Base-by-base conservation (phyloP, 108 stramenopile genomes). In the Schizochytrium sp. region DNA sequence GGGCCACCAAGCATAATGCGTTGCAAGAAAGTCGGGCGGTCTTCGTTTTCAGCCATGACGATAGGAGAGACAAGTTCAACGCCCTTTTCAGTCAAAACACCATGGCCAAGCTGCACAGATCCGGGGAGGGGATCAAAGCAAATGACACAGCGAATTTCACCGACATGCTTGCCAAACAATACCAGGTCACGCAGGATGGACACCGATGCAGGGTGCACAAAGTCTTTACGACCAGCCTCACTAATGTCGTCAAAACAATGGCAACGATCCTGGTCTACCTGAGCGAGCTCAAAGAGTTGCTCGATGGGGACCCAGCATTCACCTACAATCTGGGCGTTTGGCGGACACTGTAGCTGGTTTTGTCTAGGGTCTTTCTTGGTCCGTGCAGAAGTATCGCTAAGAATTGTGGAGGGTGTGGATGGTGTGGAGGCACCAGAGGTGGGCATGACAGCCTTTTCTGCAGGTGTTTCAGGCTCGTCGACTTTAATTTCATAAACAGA, bases 251-350 rank as follows among this genome's bases (percentile, higher is more conserved):
- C 64, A 69, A 69, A 69, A 44, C 64, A 69, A 69, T 69, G 64
- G 28, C 64, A 69, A 10, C 64, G 64, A 44, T 69, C 64, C 64
- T 69, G 64, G 44, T 69, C 64, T 0, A 69, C 64, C 47, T 83
- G 76, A 5, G 76, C 76, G 8, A 55, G 50, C 53, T 83, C 76
- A 28, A 83, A 83, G 28, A 83, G 76, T 53, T 83, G 76, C 76
- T 83, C 76, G 15, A 83, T 55, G 12, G 76, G 76, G 28, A 55
- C 76, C 76, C 76, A 83, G 76, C 76, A 83, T 28, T 83, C 76
- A 38, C 76, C 76, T 0, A 83, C 53, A 53, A 83, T n/a, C 53
- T 83, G 47, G 28, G 50, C 76, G 2, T 83, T 38, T 53, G 49
- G 47, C 50, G 49, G 42, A 8, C 42, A 38, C 64, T 44, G 3